Base-by-base conservation (phyloP, 495 filamentous ascomycete genomes). In the Lasiosphaeriaceae sp. region DNA sequence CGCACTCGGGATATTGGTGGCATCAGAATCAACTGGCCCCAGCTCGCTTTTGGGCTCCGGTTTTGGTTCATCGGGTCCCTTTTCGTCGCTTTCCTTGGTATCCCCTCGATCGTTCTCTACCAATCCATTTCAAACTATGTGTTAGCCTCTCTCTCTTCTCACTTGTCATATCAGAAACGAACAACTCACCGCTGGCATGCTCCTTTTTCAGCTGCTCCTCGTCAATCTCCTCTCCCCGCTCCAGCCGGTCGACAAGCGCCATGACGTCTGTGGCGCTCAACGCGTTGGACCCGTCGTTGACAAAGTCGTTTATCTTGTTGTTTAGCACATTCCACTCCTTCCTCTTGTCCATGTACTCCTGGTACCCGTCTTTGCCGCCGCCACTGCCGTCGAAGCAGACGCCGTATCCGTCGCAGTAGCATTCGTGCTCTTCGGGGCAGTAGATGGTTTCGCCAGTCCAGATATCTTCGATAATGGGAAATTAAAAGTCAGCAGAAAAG, bases 331-430 rank as follows among this genome's bases (percentile, higher is more conserved):
- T 31, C 31, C 62, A 78, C 74, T 68, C 56, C 16, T 63, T 57
- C 24, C 64, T 83, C 3, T 76, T 66, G n/a, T 70, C 61, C 47
- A 87, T 46, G 44, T 82, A 77, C 16, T 77, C 58, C 47, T 83
- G 72, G 19, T 80, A 60, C 20, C 77, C 62, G 3, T 71, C 47
- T 47, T 73, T 74, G 55, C 47, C 41, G 19, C 83, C 62, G 3
- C 71, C 47, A 46, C 73, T 74, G 55, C 47, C 41, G 19, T 83
- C 88, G 61, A 92, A 93, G 62, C 89, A 93, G n/a, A 86, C 73
- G 0, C 89, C 88, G 50, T 85, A 93, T 17, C 83, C 86, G 56
- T 90, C 86, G 65, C 89, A 93, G 52, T 90, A 88, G 68, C 89
- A 93, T 0, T 86, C 69, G 62, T 85, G 80, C 69, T 87, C 81